These are phyloP conservation scores for Neonectria faginata DNA, from an alignment of 2,329 filamentous ascomycete genomes.

Conservation along the genomic window DNA sequence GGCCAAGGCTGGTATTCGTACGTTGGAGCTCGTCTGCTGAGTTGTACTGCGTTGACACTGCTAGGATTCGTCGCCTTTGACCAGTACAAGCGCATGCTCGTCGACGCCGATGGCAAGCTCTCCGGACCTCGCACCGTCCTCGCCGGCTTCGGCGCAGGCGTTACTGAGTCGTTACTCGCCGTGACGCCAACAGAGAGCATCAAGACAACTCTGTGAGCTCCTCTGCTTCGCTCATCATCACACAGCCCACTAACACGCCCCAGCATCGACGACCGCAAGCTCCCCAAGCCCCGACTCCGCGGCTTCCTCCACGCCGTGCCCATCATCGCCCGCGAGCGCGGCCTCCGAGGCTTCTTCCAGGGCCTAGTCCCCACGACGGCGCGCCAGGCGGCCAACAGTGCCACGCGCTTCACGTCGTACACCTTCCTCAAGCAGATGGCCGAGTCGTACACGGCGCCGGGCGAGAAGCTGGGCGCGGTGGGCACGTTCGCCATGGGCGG, in stretches of 20 bases:
- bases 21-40: constrained; percentile 48
- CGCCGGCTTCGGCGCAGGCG: constrained; percentile 92
- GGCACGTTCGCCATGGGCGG: constrained; percentile 94
- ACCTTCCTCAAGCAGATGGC: constrained; percentile 91
- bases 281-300: constrained; percentile 83
- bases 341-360: constrained; percentile 93
- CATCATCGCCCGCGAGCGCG: constrained; percentile 89
- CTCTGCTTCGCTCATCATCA: not conserved
- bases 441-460: constrained; percentile 90
- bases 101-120: constrained; percentile 87
- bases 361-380: constrained; percentile 96
- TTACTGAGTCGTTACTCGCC: constrained; percentile 91
- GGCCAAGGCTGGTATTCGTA: constrained; percentile 94
- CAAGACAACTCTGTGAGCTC: constrained; percentile 85
- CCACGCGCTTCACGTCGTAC: constrained; percentile 90
- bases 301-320: constrained; percentile 92
- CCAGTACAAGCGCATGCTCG: constrained; percentile 86
- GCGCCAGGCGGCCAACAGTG: constrained; percentile 93
- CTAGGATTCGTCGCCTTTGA: constrained; percentile 90
- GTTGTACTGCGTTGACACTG: constrained; percentile 25
- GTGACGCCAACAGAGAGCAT: constrained; percentile 98
- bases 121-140: constrained; percentile 91
- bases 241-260: constrained; percentile 11
- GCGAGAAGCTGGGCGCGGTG: constrained; percentile 89
- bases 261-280: constrained; percentile 95